Conservation (phyloP, 2,329 filamentous ascomycete species). For the Fusarium sp. region DNA sequence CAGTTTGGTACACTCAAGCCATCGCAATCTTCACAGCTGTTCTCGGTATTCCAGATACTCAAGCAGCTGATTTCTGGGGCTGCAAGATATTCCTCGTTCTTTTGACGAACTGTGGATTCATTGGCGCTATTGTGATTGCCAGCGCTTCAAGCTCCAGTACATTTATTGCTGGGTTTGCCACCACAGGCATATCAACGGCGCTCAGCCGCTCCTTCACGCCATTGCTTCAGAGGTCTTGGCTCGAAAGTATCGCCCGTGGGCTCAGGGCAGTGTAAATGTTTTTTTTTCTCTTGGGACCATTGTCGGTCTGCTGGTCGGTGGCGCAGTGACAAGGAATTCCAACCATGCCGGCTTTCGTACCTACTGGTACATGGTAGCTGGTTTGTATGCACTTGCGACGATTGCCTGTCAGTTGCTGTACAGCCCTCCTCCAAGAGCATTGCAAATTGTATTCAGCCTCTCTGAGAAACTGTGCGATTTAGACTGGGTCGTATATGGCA, state of each 20-base stretch:
- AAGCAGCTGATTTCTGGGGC: neutral
- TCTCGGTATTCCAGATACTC: neutral
- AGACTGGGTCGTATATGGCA: neutral
- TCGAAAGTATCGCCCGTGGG: constrained; percentile 1
- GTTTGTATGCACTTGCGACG: neutral
- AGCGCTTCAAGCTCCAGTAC: neutral
- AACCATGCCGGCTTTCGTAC: neutral
- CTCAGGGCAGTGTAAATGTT: neutral
- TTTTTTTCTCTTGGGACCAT: neutral
- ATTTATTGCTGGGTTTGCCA: neutral
- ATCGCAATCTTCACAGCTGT: neutral
- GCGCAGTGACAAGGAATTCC: neutral
- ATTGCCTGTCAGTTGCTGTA: neutral
- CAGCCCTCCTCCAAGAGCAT: neutral
- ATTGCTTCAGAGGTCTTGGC: neutral
- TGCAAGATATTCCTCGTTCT: neutral
- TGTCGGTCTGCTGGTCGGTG: neutral
- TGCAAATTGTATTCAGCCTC: neutral
- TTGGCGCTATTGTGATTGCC: neutral
- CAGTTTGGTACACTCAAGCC: neutral
- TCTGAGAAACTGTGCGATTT: neutral
- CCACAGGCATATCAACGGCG: neutral
- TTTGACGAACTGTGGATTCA: neutral
- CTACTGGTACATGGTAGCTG: constrained; percentile 3
- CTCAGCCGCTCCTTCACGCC: neutral